Base-by-base conservation (phyloP, 805 yeast species). In the Metschnikowia koreensis region DNA sequence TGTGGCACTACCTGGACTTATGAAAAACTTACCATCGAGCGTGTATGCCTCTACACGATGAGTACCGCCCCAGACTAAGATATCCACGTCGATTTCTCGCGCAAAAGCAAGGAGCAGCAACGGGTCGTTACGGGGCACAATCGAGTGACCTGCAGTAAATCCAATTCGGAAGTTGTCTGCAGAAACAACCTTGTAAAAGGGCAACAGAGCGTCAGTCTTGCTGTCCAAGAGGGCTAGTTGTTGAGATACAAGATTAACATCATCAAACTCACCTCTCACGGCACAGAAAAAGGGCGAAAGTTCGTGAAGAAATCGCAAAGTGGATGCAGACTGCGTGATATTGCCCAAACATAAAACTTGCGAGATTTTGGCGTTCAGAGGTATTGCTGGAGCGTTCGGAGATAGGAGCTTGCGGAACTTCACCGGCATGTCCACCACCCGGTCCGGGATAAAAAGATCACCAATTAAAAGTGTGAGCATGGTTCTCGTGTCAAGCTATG, bases 1-100 rank as follows among this genome's bases (percentile, higher is more conserved):
- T 0, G 97, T 92, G 40, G 96, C 96, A 64, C 96, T 87, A 0
- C 99, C 99, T 0, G 99, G 98, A 66, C 89, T 93, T n/a, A 94
- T 80, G 63, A 94, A 94, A 66, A 92, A 89, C 68, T 89, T 89
- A 22, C 96, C 96, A 58, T 91, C 98, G 52, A 92, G 72, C 9
- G 94, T 88, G 63, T 91, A 93, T 0, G 97, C 97, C 64, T 93
- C 98, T 5, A 90, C 96, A 57, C 83, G 82, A 66, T 90, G 96
- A 1, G 96, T 87, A 0, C 97, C 96, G 12, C 98, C 97, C 87
- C 94, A 90, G 12, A 94, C 75, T 58, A 94, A 73, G 6, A 94
- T 81, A 67, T 94, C 98, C 38, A 89, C 97, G 65, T 92, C 96
- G 76, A 92, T 77, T 69, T 90, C 90, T 54, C 99, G 78, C 1